Evolutionary conservation across 2,329 filamentous ascomycete genomes (phyloP), one percentile per base, ranked within the genome.

Genomic region (Aspergillus glaucus): DNA sequence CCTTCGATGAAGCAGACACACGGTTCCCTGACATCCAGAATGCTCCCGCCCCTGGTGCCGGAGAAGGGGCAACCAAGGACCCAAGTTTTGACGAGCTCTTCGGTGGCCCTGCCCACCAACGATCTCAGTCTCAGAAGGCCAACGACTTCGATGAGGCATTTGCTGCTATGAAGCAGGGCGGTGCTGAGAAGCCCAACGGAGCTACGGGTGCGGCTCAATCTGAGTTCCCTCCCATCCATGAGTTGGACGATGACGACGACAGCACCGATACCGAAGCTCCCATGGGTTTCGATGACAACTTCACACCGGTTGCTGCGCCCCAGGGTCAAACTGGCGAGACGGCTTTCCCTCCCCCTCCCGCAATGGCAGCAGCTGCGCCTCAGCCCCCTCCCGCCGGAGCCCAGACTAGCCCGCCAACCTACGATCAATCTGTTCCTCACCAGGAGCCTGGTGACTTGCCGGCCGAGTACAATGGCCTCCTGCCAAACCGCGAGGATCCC

Each of bases 171-270:
- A 69, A 68, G 51, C 77, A 76, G 45, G 69, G 73, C 40, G 72
- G 72, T 37, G 17, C 26, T 60, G 9, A 63, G 62, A 19, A 40
- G 37, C 37, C 37, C 34, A 37, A 37, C n/a, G 34, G 34, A 37
- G 34, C 12, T 37, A 6, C 34, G 9, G n/a, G 59, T 17, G 57
- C 55, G 22, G 47, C 62, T 26, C 48, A 53, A 62, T 78, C 82
- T 19, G 93, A 97, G 64, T 97, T 97, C 63, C 93, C 93, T 28
- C 93, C 92, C 0, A 95, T 97, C 51, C 84, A 86, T n/a, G 88
- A 92, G 64, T 72, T 96, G 50, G 86, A 87, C 53, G 79, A 82
- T 26, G 86, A 91, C 49, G 88, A 92, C 21, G 86, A 94, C n/a
- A 85, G 84, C 47, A 87, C 82, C 51, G 87, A 88, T 43, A 80